Evolutionary conservation across 2,329 filamentous ascomycete genomes (phyloP), one percentile per base, ranked within the genome.

Genomic region (Fusarium devonianum): DNA sequence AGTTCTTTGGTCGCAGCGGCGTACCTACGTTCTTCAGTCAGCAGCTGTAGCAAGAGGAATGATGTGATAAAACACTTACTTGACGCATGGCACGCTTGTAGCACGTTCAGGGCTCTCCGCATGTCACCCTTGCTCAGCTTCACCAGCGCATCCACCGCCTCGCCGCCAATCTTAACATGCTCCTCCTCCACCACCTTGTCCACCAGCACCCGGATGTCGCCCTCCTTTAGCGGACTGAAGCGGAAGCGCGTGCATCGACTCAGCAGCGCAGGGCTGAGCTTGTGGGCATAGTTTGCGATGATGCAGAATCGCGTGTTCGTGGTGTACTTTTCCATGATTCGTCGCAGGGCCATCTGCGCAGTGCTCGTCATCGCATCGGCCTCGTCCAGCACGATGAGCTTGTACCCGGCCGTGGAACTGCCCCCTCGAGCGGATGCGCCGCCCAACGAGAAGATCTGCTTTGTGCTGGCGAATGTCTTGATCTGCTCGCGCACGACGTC

Each of bases 321-420:
- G 1, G 94, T 99, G 76, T 99, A 99, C 75, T 96, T 96, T 70
- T 99, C 94, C 94, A 99, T 99, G 68, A 99, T 97, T 36, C 94
- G 81, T 55, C 94, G 84, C 45, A 99, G 78, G 0, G 94, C 94
- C 93, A 99, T 99, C 74, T 99, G 94, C 5, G 94, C 94, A 1
- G 93, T 95, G 43, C 90, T 89, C n/a, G 94, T 99, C 94, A 99
- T 99, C 43, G 94, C 94, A 71, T 99, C 94, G n/a, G 94, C 94
- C 77, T 99, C 94, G 72, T 99, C 94, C 4, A 99, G 84, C 45
- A 99, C 90, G 69, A 99, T 97, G 62, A 99, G 85, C 77, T 99
- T 99, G 79, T 89, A 99, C 4, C 83, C 83, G 0, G 89, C 90
- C 18, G 93, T 73, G 10, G 81, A 74, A 22, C 75, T 66, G 16